Evolutionary conservation across 345 rosid genomes (phyloP).

Genomic region (Pugionium dolabratum): DNA sequence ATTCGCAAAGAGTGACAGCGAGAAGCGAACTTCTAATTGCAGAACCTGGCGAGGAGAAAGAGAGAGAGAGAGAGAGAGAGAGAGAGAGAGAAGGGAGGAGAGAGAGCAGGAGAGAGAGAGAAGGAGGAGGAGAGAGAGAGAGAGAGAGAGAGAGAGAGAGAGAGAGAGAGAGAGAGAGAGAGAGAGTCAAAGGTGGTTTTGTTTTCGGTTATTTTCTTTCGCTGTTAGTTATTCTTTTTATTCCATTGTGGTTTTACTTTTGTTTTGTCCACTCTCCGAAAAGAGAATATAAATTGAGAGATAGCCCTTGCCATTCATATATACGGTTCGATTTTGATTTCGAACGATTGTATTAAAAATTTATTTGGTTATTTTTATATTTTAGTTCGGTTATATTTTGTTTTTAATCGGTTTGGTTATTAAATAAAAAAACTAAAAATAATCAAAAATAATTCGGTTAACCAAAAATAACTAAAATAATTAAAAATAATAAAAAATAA

Average conservation of each 20-base stretch:
- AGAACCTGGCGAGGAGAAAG: constrained; percentile 34
- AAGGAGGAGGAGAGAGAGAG: constrained; percentile 37
- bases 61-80: constrained; percentile 13
- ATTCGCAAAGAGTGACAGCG: constrained; percentile 22
- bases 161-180: constrained; percentile 27
- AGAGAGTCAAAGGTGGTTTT: constrained; percentile 9
- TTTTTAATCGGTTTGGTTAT: too few relatives aligned
- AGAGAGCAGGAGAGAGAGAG: too few relatives aligned
- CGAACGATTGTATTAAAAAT: too few relatives aligned
- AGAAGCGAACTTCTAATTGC: constrained; percentile 37
- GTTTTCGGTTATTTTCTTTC: neutral
- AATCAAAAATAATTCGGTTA: too few relatives aligned
- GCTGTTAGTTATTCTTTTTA: constrained; percentile 20
- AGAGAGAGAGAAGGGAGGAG: too few relatives aligned
- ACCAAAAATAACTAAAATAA: too few relatives aligned
- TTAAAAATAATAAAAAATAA: too few relatives aligned
- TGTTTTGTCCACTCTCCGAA: constrained; percentile 40
- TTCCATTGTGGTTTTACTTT: constrained; percentile 38
- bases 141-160: constrained; percentile 30
- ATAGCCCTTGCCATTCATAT: too few relatives aligned
- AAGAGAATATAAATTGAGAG: neutral
- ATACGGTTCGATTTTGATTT: too few relatives aligned
- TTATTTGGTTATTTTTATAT: too few relatives aligned
- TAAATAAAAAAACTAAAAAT: too few relatives aligned
- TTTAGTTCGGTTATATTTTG: too few relatives aligned